These are phyloP conservation scores for Cutaneotrichosporon spelunceum DNA, from an alignment of 1,284 basidiomycete species.

Conservation along the genomic window DNA sequence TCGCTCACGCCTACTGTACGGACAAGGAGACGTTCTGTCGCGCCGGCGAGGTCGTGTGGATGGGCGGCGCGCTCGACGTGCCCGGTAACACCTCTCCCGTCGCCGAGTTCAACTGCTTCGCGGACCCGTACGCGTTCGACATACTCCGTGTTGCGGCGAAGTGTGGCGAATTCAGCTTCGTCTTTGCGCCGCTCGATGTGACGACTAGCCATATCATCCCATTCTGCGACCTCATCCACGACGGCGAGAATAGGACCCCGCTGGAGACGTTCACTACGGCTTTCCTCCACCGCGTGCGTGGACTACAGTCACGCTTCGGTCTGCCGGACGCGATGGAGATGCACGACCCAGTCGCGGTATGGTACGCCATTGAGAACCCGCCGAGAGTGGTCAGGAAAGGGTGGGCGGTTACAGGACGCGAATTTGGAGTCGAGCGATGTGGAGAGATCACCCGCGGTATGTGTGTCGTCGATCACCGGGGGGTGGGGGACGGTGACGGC, in stretches of 20 bases:
- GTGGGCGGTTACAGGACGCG: slow-evolving; percentile 40
- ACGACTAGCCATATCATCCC: slow-evolving; percentile 73
- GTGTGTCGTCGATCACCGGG: slow-evolving; percentile 53
- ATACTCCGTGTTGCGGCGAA: slow-evolving; percentile 50
- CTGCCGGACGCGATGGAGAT: slow-evolving; percentile 81
- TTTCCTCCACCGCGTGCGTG: slow-evolving; percentile 70
- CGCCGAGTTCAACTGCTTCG: slow-evolving; percentile 91
- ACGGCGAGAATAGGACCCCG: slow-evolving; percentile 44
- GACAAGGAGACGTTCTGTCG: slow-evolving; percentile 60
- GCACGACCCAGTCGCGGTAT: slow-evolving; percentile 52
- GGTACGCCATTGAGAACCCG: slow-evolving; percentile 48
- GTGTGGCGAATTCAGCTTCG: slow-evolving; percentile 54
- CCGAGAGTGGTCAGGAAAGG: slow-evolving; percentile 23
- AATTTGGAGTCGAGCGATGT: slow-evolving; percentile 51
- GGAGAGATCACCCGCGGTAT: slow-evolving; percentile 54
- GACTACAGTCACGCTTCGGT: slow-evolving; percentile 61
- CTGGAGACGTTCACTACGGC: slow-evolving; percentile 72
- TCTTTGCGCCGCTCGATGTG: slow-evolving; percentile 74
- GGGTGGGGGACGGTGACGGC: slow-evolving; percentile 31
- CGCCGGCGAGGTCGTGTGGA: slow-evolving; percentile 70
- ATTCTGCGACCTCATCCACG: slow-evolving; percentile 61
- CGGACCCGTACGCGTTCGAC: slow-evolving; percentile 81
- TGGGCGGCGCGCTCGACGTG: slow-evolving; percentile 95
- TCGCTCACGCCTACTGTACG: slow-evolving; percentile 65
- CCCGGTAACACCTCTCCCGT: slow-evolving; percentile 82